These are phyloP conservation scores for Aspergillus tubingensis DNA, from an alignment of 2,329 filamentous ascomycete species.

Conservation along the genomic window DNA sequence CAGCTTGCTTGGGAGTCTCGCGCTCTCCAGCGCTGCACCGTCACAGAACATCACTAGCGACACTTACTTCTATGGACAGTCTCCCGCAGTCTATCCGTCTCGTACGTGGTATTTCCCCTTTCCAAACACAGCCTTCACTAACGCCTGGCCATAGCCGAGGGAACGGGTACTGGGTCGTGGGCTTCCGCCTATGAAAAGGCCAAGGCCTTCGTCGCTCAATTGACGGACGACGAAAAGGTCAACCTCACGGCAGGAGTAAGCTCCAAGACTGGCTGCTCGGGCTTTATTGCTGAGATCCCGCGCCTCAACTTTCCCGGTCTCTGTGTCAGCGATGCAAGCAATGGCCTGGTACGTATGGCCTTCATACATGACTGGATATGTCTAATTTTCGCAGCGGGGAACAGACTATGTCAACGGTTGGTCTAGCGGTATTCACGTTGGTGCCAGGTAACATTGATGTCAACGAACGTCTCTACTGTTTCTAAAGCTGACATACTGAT, in stretches of 20 bases:
- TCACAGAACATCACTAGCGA: constrained; percentile 26
- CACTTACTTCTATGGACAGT: constrained; percentile 27
- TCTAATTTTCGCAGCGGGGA: constrained; percentile 27
- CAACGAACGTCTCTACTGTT: background rate
- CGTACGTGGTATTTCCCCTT: constrained; percentile 16
- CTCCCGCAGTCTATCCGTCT: constrained; percentile 26
- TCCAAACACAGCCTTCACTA: background rate
- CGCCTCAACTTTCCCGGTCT: constrained; percentile 39
- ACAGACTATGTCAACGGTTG: constrained; percentile 31
- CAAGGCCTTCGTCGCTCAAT: constrained; percentile 38
- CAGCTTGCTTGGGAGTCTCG: constrained; percentile 12
- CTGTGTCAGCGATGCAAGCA: constrained; percentile 46
- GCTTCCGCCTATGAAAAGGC: constrained; percentile 41
- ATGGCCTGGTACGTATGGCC: constrained; percentile 38
- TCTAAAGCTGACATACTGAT: background rate
- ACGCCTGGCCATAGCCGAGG: constrained; percentile 18
- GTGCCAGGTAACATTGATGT: constrained; percentile 25
- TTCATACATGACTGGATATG: too few relatives aligned
- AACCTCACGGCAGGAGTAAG: constrained; percentile 34
- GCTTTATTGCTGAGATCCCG: constrained; percentile 34
- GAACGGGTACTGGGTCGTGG: constrained; percentile 37
- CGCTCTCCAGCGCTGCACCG: constrained; percentile 15
- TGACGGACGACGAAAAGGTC: constrained; percentile 48
- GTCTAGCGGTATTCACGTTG: constrained; percentile 26
- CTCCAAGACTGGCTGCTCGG: constrained; percentile 31